These are phyloP conservation scores for Sequoiadendron giganteum DNA, from an alignment of 75 land plant species.

Conservation along the genomic window DNA sequence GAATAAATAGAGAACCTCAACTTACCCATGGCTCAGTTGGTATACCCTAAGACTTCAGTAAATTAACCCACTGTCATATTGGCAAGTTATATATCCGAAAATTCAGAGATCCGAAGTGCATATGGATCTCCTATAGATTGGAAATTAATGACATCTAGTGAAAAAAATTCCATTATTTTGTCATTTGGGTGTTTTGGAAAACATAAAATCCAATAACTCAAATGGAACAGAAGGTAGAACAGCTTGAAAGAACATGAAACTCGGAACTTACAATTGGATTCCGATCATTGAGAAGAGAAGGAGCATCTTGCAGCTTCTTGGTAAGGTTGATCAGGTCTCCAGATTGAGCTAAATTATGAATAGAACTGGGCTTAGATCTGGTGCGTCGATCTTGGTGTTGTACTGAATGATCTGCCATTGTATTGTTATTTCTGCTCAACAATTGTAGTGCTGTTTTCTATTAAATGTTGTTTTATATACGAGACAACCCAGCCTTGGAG, in stretches of 20 bases:
- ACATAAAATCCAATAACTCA: background rate
- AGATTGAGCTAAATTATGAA: slow-evolving; percentile 47
- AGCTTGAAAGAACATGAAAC: background rate
- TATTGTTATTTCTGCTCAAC: background rate
- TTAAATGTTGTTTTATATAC: background rate
- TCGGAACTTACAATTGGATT: slow-evolving; percentile 19
- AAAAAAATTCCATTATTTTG: background rate
- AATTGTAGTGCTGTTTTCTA: background rate
- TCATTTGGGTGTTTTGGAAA: background rate
- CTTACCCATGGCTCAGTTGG: background rate
- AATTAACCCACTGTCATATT: background rate
- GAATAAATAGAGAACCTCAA: background rate
- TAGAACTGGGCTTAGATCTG: slow-evolving; percentile 44
- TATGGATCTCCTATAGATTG: background rate
- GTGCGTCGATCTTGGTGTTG: slow-evolving; percentile 20
- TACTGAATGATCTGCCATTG: background rate
- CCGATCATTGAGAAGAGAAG: slow-evolving; percentile 54
- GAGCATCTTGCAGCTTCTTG: slow-evolving; percentile 39
- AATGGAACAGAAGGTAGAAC: background rate
- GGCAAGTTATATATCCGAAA: background rate
- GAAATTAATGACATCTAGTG: background rate
- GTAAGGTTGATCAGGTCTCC: slow-evolving; percentile 53
- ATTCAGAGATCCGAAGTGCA: background rate
- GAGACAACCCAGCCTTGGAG: background rate
- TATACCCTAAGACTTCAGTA: background rate